Evolutionary conservation across 2,329 filamentous ascomycete genomes (phyloP).

Genomic region (Trichoderma pleuroti): DNA sequence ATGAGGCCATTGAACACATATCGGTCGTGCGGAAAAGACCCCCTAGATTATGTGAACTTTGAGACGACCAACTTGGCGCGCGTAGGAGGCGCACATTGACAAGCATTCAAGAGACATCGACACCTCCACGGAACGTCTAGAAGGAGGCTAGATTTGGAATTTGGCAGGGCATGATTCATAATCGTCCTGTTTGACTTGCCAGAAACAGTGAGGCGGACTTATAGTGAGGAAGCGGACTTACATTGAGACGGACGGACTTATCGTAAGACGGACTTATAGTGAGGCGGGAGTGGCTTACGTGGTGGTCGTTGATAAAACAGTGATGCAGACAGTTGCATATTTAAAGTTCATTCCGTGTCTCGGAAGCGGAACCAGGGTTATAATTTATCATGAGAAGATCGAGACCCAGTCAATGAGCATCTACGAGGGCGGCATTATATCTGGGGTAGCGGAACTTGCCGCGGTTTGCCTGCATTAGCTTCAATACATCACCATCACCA

Average conservation of each 20-base stretch:
- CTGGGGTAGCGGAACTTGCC: neutral
- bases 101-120: neutral
- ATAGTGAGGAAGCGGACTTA: neutral
- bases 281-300: neutral
- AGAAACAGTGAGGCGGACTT: neutral
- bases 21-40: neutral
- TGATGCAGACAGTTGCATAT: too few relatives aligned
- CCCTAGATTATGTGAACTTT: neutral
- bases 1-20: neutral
- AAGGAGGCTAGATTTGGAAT: neutral
- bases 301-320: neutral
- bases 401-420: too few relatives aligned
- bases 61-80: neutral
- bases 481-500: neutral
- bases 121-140: neutral
- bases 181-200: neutral
- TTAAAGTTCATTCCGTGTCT: too few relatives aligned
- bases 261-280: neutral
- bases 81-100: neutral
- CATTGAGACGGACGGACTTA: neutral
- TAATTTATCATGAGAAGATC: too few relatives aligned
- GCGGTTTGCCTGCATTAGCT: too few relatives aligned
- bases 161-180: neutral
- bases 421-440: neutral
- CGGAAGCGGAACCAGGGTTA: too few relatives aligned